Evolutionary conservation across 1,284 basidiomycete genomes (phyloP).

Genomic region (Wolfiporia cocos): DNA sequence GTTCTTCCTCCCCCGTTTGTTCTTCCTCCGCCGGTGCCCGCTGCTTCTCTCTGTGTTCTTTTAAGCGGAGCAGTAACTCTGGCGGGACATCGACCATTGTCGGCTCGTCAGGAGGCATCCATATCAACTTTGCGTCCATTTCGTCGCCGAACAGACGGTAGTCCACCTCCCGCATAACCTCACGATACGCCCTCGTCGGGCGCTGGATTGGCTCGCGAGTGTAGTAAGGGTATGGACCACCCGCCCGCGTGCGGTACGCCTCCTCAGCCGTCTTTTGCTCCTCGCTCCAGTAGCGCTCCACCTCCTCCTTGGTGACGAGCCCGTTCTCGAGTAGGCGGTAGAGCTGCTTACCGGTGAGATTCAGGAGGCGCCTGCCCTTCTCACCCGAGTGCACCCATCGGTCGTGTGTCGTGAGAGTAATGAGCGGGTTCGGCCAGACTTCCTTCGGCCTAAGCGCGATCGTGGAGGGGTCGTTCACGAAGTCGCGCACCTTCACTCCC

Average conservation of each 20-base stretch:
- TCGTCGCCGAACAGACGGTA: too few relatives aligned
- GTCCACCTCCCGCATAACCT: too few relatives aligned
- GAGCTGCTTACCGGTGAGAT: conserved; percentile 38
- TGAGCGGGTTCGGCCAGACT: conserved; percentile 16
- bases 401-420: conserved; percentile 19
- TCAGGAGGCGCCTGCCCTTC: conserved; percentile 16
- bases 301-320: conserved; percentile 40
- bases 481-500: conserved; percentile 50
- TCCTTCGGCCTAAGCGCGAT: conserved; percentile 13
- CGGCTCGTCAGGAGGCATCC: too few relatives aligned
- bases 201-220: too few relatives aligned
- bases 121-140: too few relatives aligned
- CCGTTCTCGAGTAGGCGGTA: conserved; percentile 40
- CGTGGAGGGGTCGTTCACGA: conserved; percentile 27
- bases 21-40: too few relatives aligned
- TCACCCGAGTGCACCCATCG: conserved; percentile 19
- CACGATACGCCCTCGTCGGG: too few relatives aligned
- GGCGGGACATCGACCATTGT: too few relatives aligned
- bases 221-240: conserved; percentile 21
- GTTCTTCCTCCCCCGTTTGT: too few relatives aligned
- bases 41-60: too few relatives aligned
- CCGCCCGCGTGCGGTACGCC: conserved; percentile 28
- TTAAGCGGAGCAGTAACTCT: too few relatives aligned
- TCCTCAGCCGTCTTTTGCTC: conserved; percentile 38
- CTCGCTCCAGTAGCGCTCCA: conserved; percentile 29